Conservation (phyloP, 2,329 filamentous ascomycete genomes). For the Colletotrichum cereale region DNA sequence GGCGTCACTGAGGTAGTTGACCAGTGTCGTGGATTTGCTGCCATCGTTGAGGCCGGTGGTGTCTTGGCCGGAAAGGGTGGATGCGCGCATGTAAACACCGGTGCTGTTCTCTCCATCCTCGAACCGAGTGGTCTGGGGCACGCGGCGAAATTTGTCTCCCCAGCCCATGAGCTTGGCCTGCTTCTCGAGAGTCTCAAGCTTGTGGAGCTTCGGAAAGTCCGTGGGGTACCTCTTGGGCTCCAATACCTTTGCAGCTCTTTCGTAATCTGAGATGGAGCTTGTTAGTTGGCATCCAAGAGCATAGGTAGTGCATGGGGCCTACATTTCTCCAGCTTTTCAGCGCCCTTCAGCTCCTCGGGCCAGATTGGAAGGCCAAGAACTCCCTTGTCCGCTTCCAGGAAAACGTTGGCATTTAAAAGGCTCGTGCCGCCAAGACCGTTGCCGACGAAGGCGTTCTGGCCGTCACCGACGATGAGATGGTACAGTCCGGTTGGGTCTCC, state of each 20-base stretch:
- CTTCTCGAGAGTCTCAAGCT: slow-evolving; percentile 67
- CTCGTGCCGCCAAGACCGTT: slow-evolving; percentile 73
- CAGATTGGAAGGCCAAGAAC: slow-evolving; percentile 67
- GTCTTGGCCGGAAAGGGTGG: slow-evolving; percentile 72
- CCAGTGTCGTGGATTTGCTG: slow-evolving; percentile 74
- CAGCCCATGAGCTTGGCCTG: slow-evolving; percentile 67
- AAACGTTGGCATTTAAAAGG: slow-evolving; percentile 76
- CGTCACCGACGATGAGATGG: slow-evolving; percentile 57
- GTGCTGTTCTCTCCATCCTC: slow-evolving; percentile 69
- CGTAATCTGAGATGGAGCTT: slow-evolving; percentile 61
- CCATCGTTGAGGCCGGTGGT: slow-evolving; percentile 75
- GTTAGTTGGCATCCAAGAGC: not conserved
- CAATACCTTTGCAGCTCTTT: slow-evolving; percentile 66
- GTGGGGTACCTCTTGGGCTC: slow-evolving; percentile 70
- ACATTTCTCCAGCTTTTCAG: slow-evolving; percentile 61
- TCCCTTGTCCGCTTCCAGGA: slow-evolving; percentile 68
- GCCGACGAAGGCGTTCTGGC: slow-evolving; percentile 57
- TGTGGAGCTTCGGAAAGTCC: slow-evolving; percentile 68
- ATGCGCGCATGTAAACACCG: slow-evolving; percentile 73
- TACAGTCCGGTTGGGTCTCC: slow-evolving; percentile 57
- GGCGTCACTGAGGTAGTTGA: slow-evolving; percentile 76
- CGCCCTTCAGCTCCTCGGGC: slow-evolving; percentile 67
- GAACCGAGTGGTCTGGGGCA: slow-evolving; percentile 74
- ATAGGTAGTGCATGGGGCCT: slow-evolving; percentile 46
- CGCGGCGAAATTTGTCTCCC: slow-evolving; percentile 65